A percentile compares a stretch with the other conserved stretches of the same genome.
Evolutionary conservation across 108 stramenopile genomes (phyloP).

Genomic region (Schizochytrium sp.): DNA sequence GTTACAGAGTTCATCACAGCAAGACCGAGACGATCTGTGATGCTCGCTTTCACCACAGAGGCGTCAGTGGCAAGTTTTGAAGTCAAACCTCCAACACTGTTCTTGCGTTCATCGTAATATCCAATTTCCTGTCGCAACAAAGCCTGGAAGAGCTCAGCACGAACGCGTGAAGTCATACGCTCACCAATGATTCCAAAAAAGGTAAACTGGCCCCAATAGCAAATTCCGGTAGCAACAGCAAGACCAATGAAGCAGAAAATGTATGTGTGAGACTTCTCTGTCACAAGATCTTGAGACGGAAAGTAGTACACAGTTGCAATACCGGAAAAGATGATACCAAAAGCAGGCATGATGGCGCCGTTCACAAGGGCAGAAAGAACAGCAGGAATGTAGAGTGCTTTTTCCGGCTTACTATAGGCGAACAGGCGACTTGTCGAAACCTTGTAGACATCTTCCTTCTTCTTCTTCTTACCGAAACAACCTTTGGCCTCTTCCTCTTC

Average conservation of each 20-base stretch:
- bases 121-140: slow-evolving; percentile 61
- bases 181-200: slow-evolving; percentile 64
- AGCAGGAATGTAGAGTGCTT: slow-evolving; percentile 2
- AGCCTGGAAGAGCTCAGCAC: slow-evolving; percentile 64
- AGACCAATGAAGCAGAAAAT: not conserved
- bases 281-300: not conserved
- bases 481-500: not conserved
- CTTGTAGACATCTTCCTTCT: slow-evolving; percentile 17
- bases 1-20: slow-evolving; percentile 63
- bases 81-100: slow-evolving; percentile 59
- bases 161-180: slow-evolving; percentile 68
- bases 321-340: slow-evolving; percentile 46
- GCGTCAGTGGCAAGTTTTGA: slow-evolving; percentile 62
- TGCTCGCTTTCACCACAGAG: slow-evolving; percentile 66
- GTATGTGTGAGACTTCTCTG: not conserved
- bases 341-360: slow-evolving; percentile 32
- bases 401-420: not conserved
- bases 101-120: slow-evolving; percentile 20
- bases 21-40: slow-evolving; percentile 69
- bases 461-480: not conserved
- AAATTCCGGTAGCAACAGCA: not conserved
- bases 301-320: slow-evolving; percentile 55
- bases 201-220: not conserved
- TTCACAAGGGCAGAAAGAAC: not conserved
- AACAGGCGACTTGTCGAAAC: slow-evolving; percentile 40